phyloP scores from a whole-genome alignment of 2,329 filamentous ascomycete species.

The Volutella citrinella region DNA sequence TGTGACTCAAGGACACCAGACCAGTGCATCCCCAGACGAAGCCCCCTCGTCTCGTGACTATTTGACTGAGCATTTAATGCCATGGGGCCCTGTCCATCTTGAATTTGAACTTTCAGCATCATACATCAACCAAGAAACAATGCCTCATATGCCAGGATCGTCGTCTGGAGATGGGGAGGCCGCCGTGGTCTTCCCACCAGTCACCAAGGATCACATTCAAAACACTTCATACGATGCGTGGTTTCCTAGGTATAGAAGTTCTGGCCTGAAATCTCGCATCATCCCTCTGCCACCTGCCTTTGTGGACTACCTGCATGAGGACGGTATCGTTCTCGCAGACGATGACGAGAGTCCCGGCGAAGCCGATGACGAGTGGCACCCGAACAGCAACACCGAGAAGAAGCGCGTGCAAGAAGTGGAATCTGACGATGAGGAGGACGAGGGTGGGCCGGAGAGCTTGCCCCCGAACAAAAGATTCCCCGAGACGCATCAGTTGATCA shows the following conservation, averaged over 20 bases:
- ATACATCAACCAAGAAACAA: too few relatives aligned
- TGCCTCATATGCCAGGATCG: slow-evolving; percentile 33
- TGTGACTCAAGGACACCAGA: slow-evolving; percentile 12
- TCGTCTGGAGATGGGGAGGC: slow-evolving; percentile 12
- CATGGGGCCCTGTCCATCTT: too few relatives aligned
- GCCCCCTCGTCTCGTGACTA: not conserved
- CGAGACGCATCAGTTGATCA: slow-evolving; percentile 74
- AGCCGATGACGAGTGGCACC: slow-evolving; percentile 51
- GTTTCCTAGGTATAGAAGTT: slow-evolving; percentile 79
- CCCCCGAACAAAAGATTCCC: slow-evolving; percentile 59
- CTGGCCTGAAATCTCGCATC: slow-evolving; percentile 82
- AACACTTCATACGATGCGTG: slow-evolving; percentile 93
- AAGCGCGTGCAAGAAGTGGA: slow-evolving; percentile 40
- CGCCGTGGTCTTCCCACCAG: slow-evolving; percentile 70
- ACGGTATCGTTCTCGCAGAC: slow-evolving; percentile 85
- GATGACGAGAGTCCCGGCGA: slow-evolving; percentile 55
- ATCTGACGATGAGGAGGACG: slow-evolving; percentile 47
- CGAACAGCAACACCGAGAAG: slow-evolving; percentile 26
- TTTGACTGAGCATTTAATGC: not conserved
- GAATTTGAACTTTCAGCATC: too few relatives aligned
- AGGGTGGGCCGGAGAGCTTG: slow-evolving; percentile 31
- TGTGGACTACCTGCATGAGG: slow-evolving; percentile 81
- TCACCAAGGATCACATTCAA: slow-evolving; percentile 82
- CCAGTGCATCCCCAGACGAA: not conserved
- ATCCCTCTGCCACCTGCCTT: slow-evolving; percentile 75